Evolutionary conservation across 805 yeast species (phyloP).

Genomic region (Tetrapisispora nanseiensis): DNA sequence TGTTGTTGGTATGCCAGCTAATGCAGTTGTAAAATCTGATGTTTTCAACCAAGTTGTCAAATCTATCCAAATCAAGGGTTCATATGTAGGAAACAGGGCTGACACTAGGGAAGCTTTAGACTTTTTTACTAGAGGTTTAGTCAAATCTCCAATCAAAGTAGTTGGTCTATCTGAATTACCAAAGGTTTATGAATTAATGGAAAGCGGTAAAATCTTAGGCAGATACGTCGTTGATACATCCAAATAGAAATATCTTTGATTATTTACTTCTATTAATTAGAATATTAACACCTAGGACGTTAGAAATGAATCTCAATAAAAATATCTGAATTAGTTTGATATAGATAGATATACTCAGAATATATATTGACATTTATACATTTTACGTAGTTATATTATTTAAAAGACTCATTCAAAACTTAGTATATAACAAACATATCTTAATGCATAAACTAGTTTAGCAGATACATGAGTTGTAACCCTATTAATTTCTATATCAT

Average conservation of each 20-base stretch:
- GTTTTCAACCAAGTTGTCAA: conserved; percentile 66
- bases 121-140: conserved; percentile 57
- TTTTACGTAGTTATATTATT: not conserved
- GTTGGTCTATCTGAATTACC: conserved; percentile 49
- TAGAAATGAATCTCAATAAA: not conserved
- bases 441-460: no score
- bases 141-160: conserved; percentile 51
- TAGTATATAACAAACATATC: no score
- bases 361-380: not conserved
- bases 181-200: conserved; percentile 46
- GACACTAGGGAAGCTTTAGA: conserved; percentile 70
- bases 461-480: no score
- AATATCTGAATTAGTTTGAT: not conserved
- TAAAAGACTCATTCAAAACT: not conserved
- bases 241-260: conserved; percentile 30
- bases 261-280: not conserved
- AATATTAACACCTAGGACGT: no score
- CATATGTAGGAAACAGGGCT: conserved; percentile 81
- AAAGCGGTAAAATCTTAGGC: conserved; percentile 50
- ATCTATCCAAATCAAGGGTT: conserved; percentile 62
- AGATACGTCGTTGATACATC: conserved; percentile 79
- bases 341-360: not conserved
- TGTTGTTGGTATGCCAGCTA: conserved; percentile 68
- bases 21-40: conserved; percentile 54
- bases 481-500: not conserved